A percentile compares a stretch with the other conserved stretches of the same genome.
phyloP scores from a whole-genome alignment of 2,329 filamentous ascomycete genomes.

The Fusarium illudens region DNA sequence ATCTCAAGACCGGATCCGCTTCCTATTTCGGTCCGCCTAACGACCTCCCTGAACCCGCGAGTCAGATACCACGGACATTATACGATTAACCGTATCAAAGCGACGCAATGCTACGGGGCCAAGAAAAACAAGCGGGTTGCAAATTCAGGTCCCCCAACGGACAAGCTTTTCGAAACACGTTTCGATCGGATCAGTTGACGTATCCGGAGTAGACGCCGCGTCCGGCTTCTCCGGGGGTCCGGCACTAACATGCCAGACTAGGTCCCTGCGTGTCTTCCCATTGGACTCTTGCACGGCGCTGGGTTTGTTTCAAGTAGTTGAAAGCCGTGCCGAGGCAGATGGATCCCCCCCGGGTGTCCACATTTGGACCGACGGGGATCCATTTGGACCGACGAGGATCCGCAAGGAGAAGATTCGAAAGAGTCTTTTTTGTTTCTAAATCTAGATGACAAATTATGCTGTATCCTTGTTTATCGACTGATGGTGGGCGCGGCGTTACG shows the following conservation, averaged over 20 bases:
- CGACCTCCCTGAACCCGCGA: not conserved
- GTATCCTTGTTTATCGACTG: not conserved
- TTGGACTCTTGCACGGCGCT: not conserved
- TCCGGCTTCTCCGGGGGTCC: not conserved
- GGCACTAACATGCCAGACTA: not conserved
- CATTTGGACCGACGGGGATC: not conserved
- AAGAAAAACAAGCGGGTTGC: not conserved
- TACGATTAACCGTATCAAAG: too few species aligned
- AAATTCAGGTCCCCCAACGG: not conserved
- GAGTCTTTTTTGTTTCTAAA: not conserved
- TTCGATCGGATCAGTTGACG: not conserved
- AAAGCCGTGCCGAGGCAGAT: not conserved
- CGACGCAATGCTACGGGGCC: not conserved
- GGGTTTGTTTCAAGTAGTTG: not conserved
- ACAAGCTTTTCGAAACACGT: not conserved
- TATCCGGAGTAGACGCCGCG: not conserved
- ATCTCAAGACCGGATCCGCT: not conserved
- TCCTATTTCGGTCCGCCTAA: not conserved
- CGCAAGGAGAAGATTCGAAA: not conserved
- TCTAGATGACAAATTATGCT: not conserved
- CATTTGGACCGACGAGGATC: not conserved
- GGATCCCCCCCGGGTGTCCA: not conserved
- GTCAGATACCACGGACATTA: not conserved
- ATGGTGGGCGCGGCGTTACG: not conserved
- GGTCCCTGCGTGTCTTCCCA: not conserved